Base-by-base conservation (phyloP, 305 asterid genomes). In the Fraxinus dipetala region DNA sequence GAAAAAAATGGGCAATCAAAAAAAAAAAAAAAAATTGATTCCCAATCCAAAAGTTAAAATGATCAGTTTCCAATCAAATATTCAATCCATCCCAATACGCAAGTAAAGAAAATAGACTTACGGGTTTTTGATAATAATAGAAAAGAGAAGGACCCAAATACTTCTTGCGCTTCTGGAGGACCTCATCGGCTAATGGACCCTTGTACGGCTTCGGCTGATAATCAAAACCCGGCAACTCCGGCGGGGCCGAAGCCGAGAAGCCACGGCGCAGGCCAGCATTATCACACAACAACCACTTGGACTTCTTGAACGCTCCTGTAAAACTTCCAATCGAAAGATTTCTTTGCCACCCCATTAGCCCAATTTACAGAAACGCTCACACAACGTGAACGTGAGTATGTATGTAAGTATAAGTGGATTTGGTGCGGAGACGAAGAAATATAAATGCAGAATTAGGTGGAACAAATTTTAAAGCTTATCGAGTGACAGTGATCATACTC, bases 91-190 rank as follows among this genome's bases (percentile, higher is more conserved):
- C 40, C 75, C 32, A 67, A 24, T 1, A 35, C 0, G 75, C 56
- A 35, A 43, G 69, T n/a, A 78, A 8, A 51, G 8, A 74, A 24
- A 6, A 11, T 0, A 72, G 76, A 84, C 77, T 89, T 89, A 95
- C 99, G 80, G 99, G 99, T 72, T 92, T 95, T 67, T 95, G 92
- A 79, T 94, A 95, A 90, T 76, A 95, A 84, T 95, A 82, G 79
- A 95, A 95, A 11, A 95, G 93, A 54, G 99, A 95, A 0, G 99
- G 96, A 22, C 98, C 98, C 89, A 94, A 85, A 78, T 79, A 95
- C 84, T 89, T 86, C 81, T 89, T 91, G 32, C 99, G 92, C 89
- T 95, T 95, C 86, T 84, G 91, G 40, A 93, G 77, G 72, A 95
- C 91, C 81, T 93, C 93, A 45, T 93, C 98, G 34, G 93, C 97